A percentile compares a stretch with the other conserved stretches of the same genome.
These are phyloP conservation scores for Mycena filopes DNA, from an alignment of 768 basidiomycete species.

Conservation along the genomic window DNA sequence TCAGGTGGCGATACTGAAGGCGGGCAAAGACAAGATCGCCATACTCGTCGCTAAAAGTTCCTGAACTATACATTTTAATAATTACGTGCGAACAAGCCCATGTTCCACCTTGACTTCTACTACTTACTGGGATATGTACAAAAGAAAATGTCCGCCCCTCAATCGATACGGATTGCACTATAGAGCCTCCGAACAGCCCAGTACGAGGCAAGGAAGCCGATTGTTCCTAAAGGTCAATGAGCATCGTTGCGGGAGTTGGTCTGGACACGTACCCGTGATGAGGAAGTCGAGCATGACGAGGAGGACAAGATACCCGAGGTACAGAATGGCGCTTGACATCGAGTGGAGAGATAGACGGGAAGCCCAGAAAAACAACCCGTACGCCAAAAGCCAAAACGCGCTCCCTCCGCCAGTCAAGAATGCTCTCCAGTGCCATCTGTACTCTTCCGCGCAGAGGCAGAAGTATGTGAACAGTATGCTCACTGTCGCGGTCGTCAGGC, in stretches of 20 bases:
- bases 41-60: slow-evolving; percentile 55
- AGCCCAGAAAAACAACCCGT: slow-evolving; percentile 90
- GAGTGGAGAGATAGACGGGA: slow-evolving; percentile 89
- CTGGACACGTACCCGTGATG: slow-evolving; percentile 74
- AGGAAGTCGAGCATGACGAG: slow-evolving; percentile 89
- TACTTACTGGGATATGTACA: slow-evolving; percentile 22
- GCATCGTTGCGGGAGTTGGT: background rate
- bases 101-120: slow-evolving; percentile 1
- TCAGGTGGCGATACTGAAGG: slow-evolving; percentile 71
- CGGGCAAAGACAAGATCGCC: slow-evolving; percentile 78
- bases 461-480: slow-evolving; percentile 93
- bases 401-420: slow-evolving; percentile 94
- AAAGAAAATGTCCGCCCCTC: background rate
- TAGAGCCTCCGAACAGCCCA: slow-evolving; percentile 92
- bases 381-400: slow-evolving; percentile 90
- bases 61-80: slow-evolving; percentile 15
- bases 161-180: slow-evolving; percentile 83
- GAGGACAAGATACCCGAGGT: slow-evolving; percentile 90
- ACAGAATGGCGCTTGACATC: slow-evolving; percentile 82
- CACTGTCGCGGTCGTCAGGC: slow-evolving; percentile 90
- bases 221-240: slow-evolving; percentile 67
- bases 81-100: slow-evolving; percentile 7
- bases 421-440: slow-evolving; percentile 97
- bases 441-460: slow-evolving; percentile 93
- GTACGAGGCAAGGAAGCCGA: slow-evolving; percentile 91